phyloP scores from a whole-genome alignment of 441 rosid species.

The Erodium texanum region DNA sequence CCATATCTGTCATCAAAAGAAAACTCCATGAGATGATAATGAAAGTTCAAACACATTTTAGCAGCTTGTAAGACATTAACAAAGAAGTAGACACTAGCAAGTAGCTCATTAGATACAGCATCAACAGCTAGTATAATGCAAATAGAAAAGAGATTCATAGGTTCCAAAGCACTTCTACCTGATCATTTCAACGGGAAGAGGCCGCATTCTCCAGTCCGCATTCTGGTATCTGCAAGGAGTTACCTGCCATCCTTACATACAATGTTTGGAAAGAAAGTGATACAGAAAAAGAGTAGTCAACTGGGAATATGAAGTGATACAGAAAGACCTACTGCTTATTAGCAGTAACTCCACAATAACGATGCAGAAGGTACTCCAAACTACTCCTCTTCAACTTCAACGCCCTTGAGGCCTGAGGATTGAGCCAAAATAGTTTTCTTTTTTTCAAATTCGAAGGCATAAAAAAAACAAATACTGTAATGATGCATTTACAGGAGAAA shows the following conservation, averaged over 20 bases:
- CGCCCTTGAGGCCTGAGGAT: slow-evolving; percentile 78
- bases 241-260: background rate
- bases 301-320: background rate
- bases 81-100: background rate
- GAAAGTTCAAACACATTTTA: slow-evolving; percentile 5
- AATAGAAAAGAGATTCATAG: background rate
- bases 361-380: slow-evolving; percentile 72
- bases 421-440: background rate
- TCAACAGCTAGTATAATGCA: background rate
- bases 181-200: background rate
- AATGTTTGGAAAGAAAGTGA: background rate
- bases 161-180: background rate
- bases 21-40: slow-evolving; percentile 13
- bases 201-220: slow-evolving; percentile 2
- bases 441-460: background rate
- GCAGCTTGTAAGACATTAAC: background rate
- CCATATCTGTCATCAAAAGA: slow-evolving; percentile 58
- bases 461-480: background rate
- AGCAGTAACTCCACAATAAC: slow-evolving; percentile 72
- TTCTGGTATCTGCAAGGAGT: slow-evolving; percentile 2
- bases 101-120: background rate
- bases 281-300: background rate
- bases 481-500: background rate
- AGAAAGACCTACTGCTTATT: slow-evolving; percentile 51
- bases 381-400: slow-evolving; percentile 81